Evolutionary conservation across 345 rosid species (phyloP), one percentile per base, ranked within the genome.

Genomic region (Camelina laxa): DNA sequence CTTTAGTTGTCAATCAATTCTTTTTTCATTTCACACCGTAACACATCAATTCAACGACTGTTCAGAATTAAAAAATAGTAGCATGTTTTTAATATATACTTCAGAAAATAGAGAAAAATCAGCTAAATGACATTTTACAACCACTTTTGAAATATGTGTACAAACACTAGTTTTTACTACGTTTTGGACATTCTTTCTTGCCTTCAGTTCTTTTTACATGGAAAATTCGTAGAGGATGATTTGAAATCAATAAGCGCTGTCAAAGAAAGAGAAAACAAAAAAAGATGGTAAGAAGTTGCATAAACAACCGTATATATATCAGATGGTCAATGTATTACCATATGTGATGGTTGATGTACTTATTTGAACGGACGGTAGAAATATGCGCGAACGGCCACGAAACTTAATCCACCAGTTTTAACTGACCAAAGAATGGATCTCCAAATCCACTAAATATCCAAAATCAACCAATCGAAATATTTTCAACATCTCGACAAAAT

Each of bases 11-110:
- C 33, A 48, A 41, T 48, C 51, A 47, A 21, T 35, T 35, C 12
- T 16, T 67, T 17, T 31, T 56, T 57, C 48, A 45, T 74, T 65
- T 65, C 66, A 65, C 78, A 65, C 56, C 13, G 50, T 36, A 66
- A 58, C 42, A 66, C 53, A 38, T 66, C 67, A 24, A 24, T 14
- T 66, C 60, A 60, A 65, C 22, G 60, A 48, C 41, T 48, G 55
- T 45, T 57, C 1, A 22, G 39, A 13, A 22, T 57, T 4, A 19
- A 31, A 8, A 64, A 72, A 60, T 7, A 19, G 9, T 33, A 31
- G 49, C 30, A 13, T 53, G 16, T 17, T 60, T 60, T 70, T 15
- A 14, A 3, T 10, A 8, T 8, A 42, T 42, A 44, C 54, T 5
- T 69, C 9, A 33, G 33, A 69, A 33, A 39, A 50, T 7, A n/a